These are phyloP conservation scores for Santalum album DNA, from an alignment of 164 flowering plant species.

Conservation along the genomic window DNA sequence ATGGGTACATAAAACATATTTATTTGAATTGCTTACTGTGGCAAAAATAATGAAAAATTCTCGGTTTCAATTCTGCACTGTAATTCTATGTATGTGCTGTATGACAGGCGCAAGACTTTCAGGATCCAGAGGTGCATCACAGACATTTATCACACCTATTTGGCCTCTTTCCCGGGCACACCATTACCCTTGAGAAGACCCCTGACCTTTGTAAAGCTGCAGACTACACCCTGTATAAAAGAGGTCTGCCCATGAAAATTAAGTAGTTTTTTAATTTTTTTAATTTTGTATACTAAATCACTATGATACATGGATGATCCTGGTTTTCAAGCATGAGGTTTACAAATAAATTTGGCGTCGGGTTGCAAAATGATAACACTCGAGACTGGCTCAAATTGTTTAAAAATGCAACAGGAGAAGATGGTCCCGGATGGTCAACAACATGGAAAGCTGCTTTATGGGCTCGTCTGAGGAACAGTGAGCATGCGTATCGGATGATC, in stretches of 20 bases:
- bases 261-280: background rate
- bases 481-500: conserved; percentile 77
- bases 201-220: conserved; percentile 88
- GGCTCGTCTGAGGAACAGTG: conserved; percentile 79
- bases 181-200: conserved; percentile 56
- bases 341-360: no score
- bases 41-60: no score
- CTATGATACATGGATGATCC: no score
- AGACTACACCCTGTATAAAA: conserved; percentile 54
- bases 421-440: conserved; percentile 98
- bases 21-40: no score
- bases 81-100: background rate
- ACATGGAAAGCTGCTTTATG: conserved; percentile 76
- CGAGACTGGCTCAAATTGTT: background rate
- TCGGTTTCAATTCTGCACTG: background rate
- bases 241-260: conserved; percentile 56
- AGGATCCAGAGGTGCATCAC: conserved; percentile 78
- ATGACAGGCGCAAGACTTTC: conserved; percentile 75
- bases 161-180: conserved; percentile 89
- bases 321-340: no score
- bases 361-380: background rate
- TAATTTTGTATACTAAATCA: no score
- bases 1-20: conserved; percentile 57
- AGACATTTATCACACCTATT: conserved; percentile 87
- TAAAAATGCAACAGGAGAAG: conserved; percentile 51